Base-by-base conservation (phyloP, 2,329 filamentous ascomycete genomes). In the Ceratocystis cacaofunesta region DNA sequence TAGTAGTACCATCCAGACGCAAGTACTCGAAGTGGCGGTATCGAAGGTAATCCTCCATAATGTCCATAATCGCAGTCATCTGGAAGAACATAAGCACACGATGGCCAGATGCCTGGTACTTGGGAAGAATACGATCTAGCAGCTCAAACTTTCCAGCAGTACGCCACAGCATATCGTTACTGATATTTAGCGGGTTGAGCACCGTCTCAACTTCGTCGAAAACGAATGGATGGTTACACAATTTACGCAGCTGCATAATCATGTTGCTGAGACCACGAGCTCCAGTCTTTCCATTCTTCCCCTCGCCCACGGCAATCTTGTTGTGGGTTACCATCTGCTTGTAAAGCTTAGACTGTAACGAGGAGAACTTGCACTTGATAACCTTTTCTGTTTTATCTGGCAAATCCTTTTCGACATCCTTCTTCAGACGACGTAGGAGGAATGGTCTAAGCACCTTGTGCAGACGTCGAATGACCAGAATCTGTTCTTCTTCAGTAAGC, bases 61-160 rank as follows among this genome's bases (percentile, higher is more conserved):
- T 99, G 76, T 99, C 96, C 94, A 99, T 99, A 74, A 99, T 99
- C 68, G 95, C 92, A 3, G 94, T 99, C 94, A 99, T 99, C 75
- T 99, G 94, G 82, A 99, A 99, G 83, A 99, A 99, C 89, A 99
- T 97, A 74, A 99, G 81, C 32, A 97, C 91, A 76, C 94, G 88
- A 83, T 99, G 94, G 17, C 90, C 90, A 1, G 90, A 92, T 2
- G 83, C 86, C 70, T 89, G 84, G 76, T 99, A 97, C 77, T 99
- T 99, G 60, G 94, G 94, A 69, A 99, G 76, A 68, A 99, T 81
- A 63, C 94, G 84, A 74, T 99, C 94, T 30, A 99, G 81, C 36
- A 99, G 81, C 78, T 99, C 94, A 71, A 99, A 99, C 77, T 99
- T 99, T 73, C 94, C 95, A 36, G 92, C 85, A 1, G 92, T 95